A percentile compares a stretch with the other conserved stretches of the same genome.
Evolutionary conservation across 495 filamentous ascomycete species (phyloP).

Genomic region (Neurospora sp.): DNA sequence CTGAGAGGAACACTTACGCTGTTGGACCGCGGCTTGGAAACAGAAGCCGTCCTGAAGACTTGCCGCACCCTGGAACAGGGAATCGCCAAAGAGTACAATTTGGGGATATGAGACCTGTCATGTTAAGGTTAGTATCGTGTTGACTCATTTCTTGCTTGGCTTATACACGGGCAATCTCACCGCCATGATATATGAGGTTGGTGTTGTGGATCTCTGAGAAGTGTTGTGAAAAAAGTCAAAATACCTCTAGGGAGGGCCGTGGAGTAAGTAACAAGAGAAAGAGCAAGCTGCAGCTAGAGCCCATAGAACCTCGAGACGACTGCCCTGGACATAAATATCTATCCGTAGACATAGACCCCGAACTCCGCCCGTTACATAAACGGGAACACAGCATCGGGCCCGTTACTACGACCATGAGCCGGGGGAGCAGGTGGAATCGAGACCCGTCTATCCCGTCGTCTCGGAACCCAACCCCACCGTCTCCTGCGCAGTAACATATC

Average conservation of each 20-base stretch:
- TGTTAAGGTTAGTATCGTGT: neutral
- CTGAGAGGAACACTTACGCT: slow-evolving; percentile 38
- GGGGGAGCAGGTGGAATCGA: neutral
- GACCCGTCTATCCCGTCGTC: neutral
- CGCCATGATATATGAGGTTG: neutral
- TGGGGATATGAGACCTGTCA: slow-evolving; percentile 40
- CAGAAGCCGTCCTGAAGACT: slow-evolving; percentile 53
- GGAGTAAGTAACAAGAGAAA: neutral
- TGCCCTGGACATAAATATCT: neutral
- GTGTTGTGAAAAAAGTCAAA: too few species aligned
- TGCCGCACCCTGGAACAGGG: slow-evolving; percentile 56
- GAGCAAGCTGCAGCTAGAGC: neutral
- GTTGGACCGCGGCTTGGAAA: slow-evolving; percentile 59
- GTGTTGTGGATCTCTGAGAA: neutral
- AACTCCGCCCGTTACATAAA: neutral
- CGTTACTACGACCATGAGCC: neutral
- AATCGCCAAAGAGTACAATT: slow-evolving; percentile 75
- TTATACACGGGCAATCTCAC: neutral
- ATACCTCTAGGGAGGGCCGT: neutral
- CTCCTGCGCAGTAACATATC: neutral
- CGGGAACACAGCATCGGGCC: neutral
- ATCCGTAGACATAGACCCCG: neutral
- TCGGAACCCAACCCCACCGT: neutral
- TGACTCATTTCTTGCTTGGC: neutral
- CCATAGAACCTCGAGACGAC: neutral